phyloP scores from a whole-genome alignment of 768 basidiomycete genomes.

The Dioszegia crocea region DNA sequence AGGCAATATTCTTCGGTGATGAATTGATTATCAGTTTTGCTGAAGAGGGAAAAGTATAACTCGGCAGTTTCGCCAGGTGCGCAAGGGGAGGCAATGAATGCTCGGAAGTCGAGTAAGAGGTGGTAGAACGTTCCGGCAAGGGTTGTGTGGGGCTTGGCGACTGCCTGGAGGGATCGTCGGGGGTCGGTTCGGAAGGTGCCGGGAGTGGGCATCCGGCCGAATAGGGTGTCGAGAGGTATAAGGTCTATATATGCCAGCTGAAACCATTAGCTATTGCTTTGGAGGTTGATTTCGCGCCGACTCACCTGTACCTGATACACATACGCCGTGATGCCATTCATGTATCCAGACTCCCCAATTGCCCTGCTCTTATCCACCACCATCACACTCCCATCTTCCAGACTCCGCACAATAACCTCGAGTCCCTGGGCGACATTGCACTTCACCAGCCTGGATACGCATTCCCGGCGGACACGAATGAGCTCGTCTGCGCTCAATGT shows the following conservation, averaged over 20 bases:
- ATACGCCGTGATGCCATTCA: constrained; percentile 59
- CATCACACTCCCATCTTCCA: constrained; percentile 81
- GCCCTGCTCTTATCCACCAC: constrained; percentile 82
- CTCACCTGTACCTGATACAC: constrained; percentile 56
- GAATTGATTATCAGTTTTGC: constrained; percentile 71
- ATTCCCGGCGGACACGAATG: constrained; percentile 71
- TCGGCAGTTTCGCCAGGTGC: constrained; percentile 87
- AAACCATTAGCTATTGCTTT: neutral
- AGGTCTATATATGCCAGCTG: constrained; percentile 48
- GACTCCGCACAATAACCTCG: constrained; percentile 94
- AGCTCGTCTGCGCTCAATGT: constrained; percentile 85
- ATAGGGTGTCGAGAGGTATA: constrained; percentile 37
- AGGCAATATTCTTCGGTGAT: constrained; percentile 91
- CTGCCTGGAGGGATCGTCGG: constrained; percentile 1
- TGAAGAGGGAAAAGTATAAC: constrained; percentile 88
- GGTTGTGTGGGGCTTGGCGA: neutral
- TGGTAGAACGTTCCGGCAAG: constrained; percentile 62
- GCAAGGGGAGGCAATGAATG: constrained; percentile 86
- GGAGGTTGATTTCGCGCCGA: neutral
- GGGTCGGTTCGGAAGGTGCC: neutral
- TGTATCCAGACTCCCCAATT: constrained; percentile 25
- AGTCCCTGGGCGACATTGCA: constrained; percentile 89
- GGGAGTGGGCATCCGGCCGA: constrained; percentile 11
- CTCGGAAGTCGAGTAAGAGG: constrained; percentile 81
- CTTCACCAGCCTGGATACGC: constrained; percentile 77